A percentile compares a stretch with the other conserved stretches of the same genome.
Evolutionary conservation across 1,284 basidiomycete genomes (phyloP).

Genomic region (Fomitopsis betulina): DNA sequence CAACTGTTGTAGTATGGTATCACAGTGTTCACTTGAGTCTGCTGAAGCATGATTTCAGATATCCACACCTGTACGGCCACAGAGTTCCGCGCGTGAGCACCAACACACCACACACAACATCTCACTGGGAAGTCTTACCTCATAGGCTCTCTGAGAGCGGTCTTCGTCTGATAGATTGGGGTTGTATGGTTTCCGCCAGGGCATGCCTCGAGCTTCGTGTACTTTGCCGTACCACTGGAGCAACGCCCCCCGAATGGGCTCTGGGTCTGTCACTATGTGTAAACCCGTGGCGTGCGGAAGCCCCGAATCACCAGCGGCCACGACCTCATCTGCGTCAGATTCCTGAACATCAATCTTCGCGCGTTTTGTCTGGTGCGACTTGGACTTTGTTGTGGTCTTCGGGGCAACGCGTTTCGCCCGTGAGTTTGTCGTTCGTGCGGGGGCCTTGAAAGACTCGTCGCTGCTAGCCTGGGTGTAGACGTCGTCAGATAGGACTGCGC

Average conservation of each 20-base stretch:
- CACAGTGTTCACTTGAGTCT: constrained; percentile 89
- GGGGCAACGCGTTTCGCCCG: constrained; percentile 1
- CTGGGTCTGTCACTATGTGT: constrained; percentile 33
- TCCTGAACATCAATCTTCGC: constrained; percentile 6
- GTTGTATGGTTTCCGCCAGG: constrained; percentile 77
- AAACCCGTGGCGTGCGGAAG: constrained; percentile 27
- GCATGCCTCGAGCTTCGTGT: constrained; percentile 69
- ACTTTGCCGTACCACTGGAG: constrained; percentile 68
- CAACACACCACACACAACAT: background rate
- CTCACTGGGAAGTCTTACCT: constrained; percentile 38
- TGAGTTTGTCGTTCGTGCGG: constrained; percentile 5
- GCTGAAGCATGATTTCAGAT: constrained; percentile 96
- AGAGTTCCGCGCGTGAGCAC: background rate
- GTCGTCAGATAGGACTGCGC: constrained; percentile 10
- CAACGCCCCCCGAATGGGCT: constrained; percentile 41
- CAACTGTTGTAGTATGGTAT: constrained; percentile 87
- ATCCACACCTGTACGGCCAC: constrained; percentile 66
- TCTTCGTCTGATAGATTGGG: constrained; percentile 43
- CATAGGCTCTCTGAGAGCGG: constrained; percentile 73
- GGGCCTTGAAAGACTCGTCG: constrained; percentile 1
- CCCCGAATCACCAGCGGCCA: background rate
- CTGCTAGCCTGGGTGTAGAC: constrained; percentile 13
- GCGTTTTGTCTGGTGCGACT: constrained; percentile 8
- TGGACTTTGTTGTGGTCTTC: constrained; percentile 2
- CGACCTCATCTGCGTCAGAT: background rate